Conservation (phyloP, 169 alveolate species). For the Cryptosporidium ubiquitum region DNA sequence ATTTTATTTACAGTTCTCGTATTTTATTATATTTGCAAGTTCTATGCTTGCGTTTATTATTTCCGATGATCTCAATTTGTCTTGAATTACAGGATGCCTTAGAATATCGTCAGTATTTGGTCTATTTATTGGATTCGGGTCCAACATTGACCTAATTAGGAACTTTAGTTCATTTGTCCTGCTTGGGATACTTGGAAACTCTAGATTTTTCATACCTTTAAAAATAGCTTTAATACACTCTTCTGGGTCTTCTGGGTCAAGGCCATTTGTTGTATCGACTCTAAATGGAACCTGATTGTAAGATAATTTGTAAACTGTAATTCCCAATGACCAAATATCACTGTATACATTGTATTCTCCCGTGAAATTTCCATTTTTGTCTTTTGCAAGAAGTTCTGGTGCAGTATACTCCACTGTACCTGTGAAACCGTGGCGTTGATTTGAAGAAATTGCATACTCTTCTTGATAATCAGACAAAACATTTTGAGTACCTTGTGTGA, state of each 20-base stretch:
- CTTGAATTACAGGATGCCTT: conserved; percentile 60
- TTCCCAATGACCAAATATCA: conserved; percentile 88
- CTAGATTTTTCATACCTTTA: conserved; percentile 36
- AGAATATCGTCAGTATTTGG: conserved; percentile 72
- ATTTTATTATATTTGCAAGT: conserved; percentile 20
- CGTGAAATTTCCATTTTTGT: conserved; percentile 69
- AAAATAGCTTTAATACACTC: conserved; percentile 45
- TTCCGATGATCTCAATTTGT: conserved; percentile 49
- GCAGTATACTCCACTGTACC: conserved; percentile 89
- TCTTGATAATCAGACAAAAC: not conserved
- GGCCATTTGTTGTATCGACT: conserved; percentile 21
- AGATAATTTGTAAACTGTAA: conserved; percentile 80
- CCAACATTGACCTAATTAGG: conserved; percentile 36
- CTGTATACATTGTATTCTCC: conserved; percentile 77
- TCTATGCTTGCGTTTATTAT: conserved; percentile 43
- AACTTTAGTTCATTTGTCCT: conserved; percentile 40
- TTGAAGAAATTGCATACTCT: conserved; percentile 27
- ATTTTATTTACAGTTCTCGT: not conserved
- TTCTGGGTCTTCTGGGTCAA: conserved; percentile 71
- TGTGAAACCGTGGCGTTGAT: conserved; percentile 78
- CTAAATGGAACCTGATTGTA: conserved; percentile 71
- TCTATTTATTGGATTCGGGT: conserved; percentile 46
- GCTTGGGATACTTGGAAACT: conserved; percentile 33
- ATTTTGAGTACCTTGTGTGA: conserved; percentile 12
- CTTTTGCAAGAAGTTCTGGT: conserved; percentile 82